Evolutionary conservation across 2,329 filamentous ascomycete species (phyloP), one percentile per base, ranked within the genome.

Genomic region (Colletotrichum lentis): DNA sequence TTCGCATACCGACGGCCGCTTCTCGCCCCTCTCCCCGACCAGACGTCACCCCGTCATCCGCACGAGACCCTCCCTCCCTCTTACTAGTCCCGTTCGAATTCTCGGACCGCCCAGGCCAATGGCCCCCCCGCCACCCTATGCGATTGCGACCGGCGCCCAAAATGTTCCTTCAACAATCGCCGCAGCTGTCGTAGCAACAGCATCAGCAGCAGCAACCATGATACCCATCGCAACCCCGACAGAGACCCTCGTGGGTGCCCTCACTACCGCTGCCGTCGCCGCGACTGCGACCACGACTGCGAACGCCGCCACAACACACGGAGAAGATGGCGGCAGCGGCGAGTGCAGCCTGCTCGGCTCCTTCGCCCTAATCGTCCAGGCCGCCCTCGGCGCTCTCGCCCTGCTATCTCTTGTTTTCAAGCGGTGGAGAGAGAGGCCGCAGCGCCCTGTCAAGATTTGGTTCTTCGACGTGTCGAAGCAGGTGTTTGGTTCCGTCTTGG

Each of bases 381-480:
- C 88, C 50, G 92, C 93, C 1, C 87, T 99, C 20, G 96, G 96
- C 20, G 88, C 85, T 20, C 82, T 97, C 64, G 96, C 96, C 10
- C 81, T 98, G 60, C 83, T 95, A 62, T 92, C 94, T 1, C 86
- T 99, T 56, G 95, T 98, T 8, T 97, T 89, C 83, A 99, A 99
- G 83, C 87, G 96, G 73, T 97, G 91, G 89, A 88, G 92, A 72
- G 96, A 99, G 80, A 86, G 92, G 65, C 95, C 96, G 1, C 95
- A 97, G 77, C 87, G 96, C 63, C 95, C 95, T 1, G 76, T 98
- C 75, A 97, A 96, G 85, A 94, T 99, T 72, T 99, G 96, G 95
- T 94, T 92, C 78, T 99, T 98, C 78, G 96, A 99, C 77, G 96
- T 90, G 27, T 97, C 93, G 39, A 99, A 99, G 83, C 96, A 99